phyloP scores from a whole-genome alignment of 1,284 basidiomycete genomes.

The Inonotus obliquus region DNA sequence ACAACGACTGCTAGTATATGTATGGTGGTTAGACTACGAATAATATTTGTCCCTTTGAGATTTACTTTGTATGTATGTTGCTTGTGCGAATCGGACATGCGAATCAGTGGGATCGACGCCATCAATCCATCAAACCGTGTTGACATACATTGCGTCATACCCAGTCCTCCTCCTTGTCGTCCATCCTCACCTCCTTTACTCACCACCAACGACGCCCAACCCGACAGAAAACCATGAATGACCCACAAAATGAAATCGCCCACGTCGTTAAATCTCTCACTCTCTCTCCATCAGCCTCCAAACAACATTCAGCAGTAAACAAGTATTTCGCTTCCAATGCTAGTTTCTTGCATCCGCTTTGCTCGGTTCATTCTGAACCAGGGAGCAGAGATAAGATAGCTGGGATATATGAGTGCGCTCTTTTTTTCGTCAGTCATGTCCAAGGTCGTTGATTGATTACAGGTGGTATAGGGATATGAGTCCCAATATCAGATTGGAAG shows the following conservation, averaged over 20 bases:
- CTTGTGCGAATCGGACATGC: too few relatives aligned
- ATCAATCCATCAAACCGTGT: background rate
- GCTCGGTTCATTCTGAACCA: conserved; percentile 38
- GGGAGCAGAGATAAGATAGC: conserved; percentile 46
- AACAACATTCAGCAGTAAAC: conserved; percentile 42
- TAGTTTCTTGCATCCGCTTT: conserved; percentile 51
- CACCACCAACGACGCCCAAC: background rate
- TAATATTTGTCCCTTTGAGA: too few relatives aligned
- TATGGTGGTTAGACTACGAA: too few relatives aligned
- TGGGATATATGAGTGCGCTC: conserved; percentile 47
- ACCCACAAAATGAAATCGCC: conserved; percentile 46
- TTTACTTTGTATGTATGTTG: too few relatives aligned
- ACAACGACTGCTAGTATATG: too few relatives aligned
- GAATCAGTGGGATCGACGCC: background rate
- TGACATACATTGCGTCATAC: too few relatives aligned
- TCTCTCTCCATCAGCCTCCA: conserved; percentile 41
- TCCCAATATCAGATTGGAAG: conserved; percentile 38
- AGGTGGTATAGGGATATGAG: conserved; percentile 62
- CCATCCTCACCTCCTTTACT: too few relatives aligned
- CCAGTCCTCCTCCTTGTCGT: background rate
- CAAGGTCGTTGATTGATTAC: background rate
- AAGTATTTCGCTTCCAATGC: conserved; percentile 48
- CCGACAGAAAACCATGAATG: conserved; percentile 40
- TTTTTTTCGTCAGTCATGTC: background rate
- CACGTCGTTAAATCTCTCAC: conserved; percentile 41